Evolutionary conservation across 257 asterid species (phyloP).

Genomic region (Salvia rosmarinus): DNA sequence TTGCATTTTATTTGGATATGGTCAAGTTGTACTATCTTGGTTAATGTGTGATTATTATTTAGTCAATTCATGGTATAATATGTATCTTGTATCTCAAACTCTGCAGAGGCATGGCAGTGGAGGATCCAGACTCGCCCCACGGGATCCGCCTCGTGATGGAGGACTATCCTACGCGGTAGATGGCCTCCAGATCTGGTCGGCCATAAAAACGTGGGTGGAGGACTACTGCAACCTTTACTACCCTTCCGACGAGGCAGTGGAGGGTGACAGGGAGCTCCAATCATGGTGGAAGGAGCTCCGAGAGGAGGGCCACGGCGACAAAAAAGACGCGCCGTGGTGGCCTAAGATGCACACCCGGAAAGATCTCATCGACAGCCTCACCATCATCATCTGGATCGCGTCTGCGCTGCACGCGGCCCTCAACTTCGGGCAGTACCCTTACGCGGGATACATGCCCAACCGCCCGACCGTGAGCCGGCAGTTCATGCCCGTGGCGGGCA

Average conservation of each 20-base stretch:
- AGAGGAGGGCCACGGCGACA: constrained; percentile 54
- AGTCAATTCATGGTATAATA: no score
- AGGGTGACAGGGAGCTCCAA: constrained; percentile 41
- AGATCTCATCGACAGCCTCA: constrained; percentile 41
- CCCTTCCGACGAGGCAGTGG: constrained; percentile 34
- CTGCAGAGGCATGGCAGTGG: constrained; percentile 55
- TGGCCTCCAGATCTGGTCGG: constrained; percentile 57
- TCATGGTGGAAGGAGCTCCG: constrained; percentile 59
- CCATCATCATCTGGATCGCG: constrained; percentile 50
- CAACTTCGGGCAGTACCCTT: constrained; percentile 56
- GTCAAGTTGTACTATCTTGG: no score
- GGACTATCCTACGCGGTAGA: constrained; percentile 60
- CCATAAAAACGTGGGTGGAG: constrained; percentile 49
- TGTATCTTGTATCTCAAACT: background rate
- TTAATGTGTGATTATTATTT: no score
- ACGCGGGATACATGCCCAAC: constrained; percentile 55
- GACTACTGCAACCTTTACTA: constrained; percentile 53
- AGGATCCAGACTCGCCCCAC: constrained; percentile 42
- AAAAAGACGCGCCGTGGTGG: constrained; percentile 55
- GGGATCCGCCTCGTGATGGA: constrained; percentile 49
- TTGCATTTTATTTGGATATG: no score
- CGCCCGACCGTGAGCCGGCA: constrained; percentile 54
- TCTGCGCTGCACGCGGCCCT: constrained; percentile 57
- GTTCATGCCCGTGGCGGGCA: constrained; percentile 50
- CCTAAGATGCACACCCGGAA: constrained; percentile 46